Evolutionary conservation across 805 yeast species (phyloP), one percentile per base, ranked within the genome.

Genomic region (Metschnikowia reukaufii): DNA sequence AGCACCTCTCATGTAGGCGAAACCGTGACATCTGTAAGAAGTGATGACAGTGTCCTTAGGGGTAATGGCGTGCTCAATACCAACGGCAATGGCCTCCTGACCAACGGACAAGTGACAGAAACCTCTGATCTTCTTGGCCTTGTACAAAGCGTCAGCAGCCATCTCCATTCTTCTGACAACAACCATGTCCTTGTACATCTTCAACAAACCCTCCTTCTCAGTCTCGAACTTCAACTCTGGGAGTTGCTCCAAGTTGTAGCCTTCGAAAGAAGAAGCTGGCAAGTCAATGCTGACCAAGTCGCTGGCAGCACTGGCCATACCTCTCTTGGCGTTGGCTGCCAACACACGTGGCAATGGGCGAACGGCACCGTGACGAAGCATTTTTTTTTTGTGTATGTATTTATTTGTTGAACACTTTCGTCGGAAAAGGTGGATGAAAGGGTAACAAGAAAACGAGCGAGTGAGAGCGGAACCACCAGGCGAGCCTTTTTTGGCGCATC

Each of bases 61-160:
- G 59, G 86, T 83, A 66, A 90, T 86, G 60, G 99, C 98, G 63
- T 86, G 82, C 78, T 94, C 99, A 59, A 94, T 90, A 70, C 99
- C 99, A 53, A 92, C 97, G 54, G 99, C 97, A 72, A 94, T 82
- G 55, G 99, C 99, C 77, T 94, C 99, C 77, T 94, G 99, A 64
- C 99, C 99, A 54, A 88, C 90, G 12, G 97, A 88, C 76, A 94
- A 82, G 73, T 94, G 99, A 76, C 99, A 94, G 84, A 94, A 94
- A 61, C 99, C 99, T 78, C 98, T 83, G 65, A 94, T 91, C 76
- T 92, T 90, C 79, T 94, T 94, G 63, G 98, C 96, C 78, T 94
- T 94, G 79, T 94, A 94, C 56, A 94, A 77, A 27, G 97, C 98
- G 68, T 94, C 99, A 52, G 98, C 83, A 35, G 97, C 96, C 96